Evolutionary conservation across 106 monocot genomes (phyloP), one percentile per base, ranked within the genome.

Genomic region (Acanthochlamys bracteata): DNA sequence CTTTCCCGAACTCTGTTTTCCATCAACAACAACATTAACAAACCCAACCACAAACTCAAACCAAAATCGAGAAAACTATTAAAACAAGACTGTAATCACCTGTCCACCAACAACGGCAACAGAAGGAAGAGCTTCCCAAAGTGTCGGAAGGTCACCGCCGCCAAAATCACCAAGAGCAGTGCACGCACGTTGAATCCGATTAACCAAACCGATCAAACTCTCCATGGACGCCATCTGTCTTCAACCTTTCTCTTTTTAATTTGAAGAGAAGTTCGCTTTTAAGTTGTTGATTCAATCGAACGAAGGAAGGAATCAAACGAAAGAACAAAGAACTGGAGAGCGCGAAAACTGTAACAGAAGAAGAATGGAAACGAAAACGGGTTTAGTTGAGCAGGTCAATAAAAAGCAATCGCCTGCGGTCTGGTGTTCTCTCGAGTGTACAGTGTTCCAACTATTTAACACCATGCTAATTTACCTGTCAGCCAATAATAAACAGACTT

Each of bases 91-190:
- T 40, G 22, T 0, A 21, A 23, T 23, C 16, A 83, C 82, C 79
- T 82, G 82, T 11, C 82, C 86, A 26, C 86, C 82, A 67, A 86
- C 79, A 43, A 83, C 82, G 39, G 86, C 79, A 60, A 86, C 79
- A 24, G 86, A 82, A 23, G 86, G 86, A 42, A 86, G 82, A 4
- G 82, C 81, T 69, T 86, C 86, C 82, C 86, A 82, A 24, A 86
- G 86, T 10, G 82, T 75, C 3, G 82, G 74, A 4, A 71, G 61
- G 20, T 74, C 75, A 59, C 76, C 78, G 33, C 86, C 86, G 25
- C 93, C 93, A 51, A 83, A 64, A 73, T 94, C 93, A 20, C 93
- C 89, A 42, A 94, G 84, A 15, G 84, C 93, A n/a, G 93, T 94
- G 81, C 89, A 94, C 25, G 93, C 89, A 57, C 86, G 62, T 79